Percentiles rank a stretch among this genome's conserved stretches.
Evolutionary conservation across 2,329 filamentous ascomycete genomes (phyloP).

Genomic region (Plenodomus lindquistii): DNA sequence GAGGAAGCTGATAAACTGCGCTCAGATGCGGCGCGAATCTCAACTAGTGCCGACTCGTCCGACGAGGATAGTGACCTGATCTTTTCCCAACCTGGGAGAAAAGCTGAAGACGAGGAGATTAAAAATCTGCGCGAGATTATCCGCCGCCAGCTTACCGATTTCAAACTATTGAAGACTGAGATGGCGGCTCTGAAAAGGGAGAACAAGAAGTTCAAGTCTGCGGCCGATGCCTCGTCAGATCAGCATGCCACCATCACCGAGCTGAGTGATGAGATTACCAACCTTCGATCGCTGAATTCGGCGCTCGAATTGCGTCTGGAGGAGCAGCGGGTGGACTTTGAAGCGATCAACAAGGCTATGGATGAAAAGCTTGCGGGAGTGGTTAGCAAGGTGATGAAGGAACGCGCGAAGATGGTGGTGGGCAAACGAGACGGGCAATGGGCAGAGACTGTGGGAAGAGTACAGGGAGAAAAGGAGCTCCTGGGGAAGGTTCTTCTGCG

Average conservation of each 20-base stretch:
- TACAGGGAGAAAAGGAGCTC: constrained; percentile 32
- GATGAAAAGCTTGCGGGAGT: constrained; percentile 37
- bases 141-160: constrained; percentile 27
- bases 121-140: constrained; percentile 30
- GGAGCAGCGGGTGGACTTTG: constrained; percentile 27
- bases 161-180: constrained; percentile 30
- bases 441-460: constrained; percentile 28
- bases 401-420: constrained; percentile 34
- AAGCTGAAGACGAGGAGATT: constrained; percentile 31
- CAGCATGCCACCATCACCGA: constrained; percentile 7
- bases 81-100: constrained; percentile 7
- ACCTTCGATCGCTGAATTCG: constrained; percentile 21
- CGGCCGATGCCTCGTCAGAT: constrained; percentile 1
- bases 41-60: constrained; percentile 12
- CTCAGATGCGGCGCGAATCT: constrained; percentile 11
- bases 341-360: constrained; percentile 37
- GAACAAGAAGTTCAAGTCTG: constrained; percentile 10
- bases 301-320: constrained; percentile 23
- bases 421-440: constrained; percentile 41
- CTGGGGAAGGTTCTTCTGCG: constrained; percentile 38
- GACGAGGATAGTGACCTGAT: constrained; percentile 12
- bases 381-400: constrained; percentile 36
- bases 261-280: constrained; percentile 11
- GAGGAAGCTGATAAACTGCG: constrained; percentile 27
- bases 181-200: constrained; percentile 22